Evolutionary conservation across 2,329 filamentous ascomycete genomes (phyloP), one percentile per base, ranked within the genome.

Genomic region (Gyromitra esculenta): DNA sequence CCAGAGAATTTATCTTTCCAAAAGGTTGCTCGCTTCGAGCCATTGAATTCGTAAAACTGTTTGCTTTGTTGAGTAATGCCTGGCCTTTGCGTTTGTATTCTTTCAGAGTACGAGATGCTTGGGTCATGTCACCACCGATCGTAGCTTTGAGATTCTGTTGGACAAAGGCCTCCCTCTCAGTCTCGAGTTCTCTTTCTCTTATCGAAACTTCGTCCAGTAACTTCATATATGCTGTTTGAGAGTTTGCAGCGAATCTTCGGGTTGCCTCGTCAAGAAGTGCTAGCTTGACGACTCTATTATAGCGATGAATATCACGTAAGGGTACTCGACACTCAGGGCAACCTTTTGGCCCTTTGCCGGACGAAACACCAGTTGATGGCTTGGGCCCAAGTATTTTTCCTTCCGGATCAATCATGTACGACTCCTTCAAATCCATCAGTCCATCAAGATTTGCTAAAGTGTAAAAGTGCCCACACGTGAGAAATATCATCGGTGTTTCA

Each of bases 291-390:
- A 91, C 86, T 13, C 89, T 86, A 11, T 88, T 88, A 80, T 92
- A 92, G 2, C 90, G 85, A 1, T 87, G 82, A 68, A 91, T 84
- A 73, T 86, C 86, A n/a, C 88, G 84, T 13, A 92, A 82, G 0
- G 88, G 86, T 0, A 86, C 85, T n/a, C 89, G 87, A 79, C 90
- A 93, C 1, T 82, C 84, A 0, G 89, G 87, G 79, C 90, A 92
- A 0, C 70, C 70, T 66, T 73, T 73, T 13, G 70, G 70, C 21
- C 50, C 48, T 73, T 73, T 41, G 3, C 70, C 62, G 1, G 70
- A 66, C 9, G 60, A 43, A 25, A 73, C 70, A 48, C 59, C 75
- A 11, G 59, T 57, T 39, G 75, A 60, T 59, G 15, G 45, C 48
- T 74, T 72, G 5, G 45, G 74, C 45, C 54, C 63, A 13, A 81